A percentile compares a stretch with the other conserved stretches of the same genome.
These are phyloP conservation scores for Fraxinus ornus DNA, from an alignment of 305 asterid species.

Conservation along the genomic window DNA sequence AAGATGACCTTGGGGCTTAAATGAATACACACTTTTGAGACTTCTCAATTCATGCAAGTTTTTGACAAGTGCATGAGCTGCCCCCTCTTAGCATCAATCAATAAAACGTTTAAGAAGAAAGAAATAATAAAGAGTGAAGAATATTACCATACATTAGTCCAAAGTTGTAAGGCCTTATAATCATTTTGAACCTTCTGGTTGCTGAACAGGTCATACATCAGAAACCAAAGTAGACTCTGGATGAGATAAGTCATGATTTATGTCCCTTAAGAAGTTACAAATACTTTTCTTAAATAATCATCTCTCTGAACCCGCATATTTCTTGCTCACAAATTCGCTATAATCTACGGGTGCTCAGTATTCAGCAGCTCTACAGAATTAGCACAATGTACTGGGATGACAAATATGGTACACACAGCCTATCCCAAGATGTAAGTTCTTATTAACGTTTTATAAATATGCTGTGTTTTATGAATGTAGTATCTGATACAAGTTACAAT, in stretches of 20 bases:
- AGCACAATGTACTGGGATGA: background rate
- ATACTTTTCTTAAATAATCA: background rate
- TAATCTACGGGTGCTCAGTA: slow-evolving; percentile 10
- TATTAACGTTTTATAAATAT: background rate
- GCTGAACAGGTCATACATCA: slow-evolving; percentile 83
- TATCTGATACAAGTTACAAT: background rate
- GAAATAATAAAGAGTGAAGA: background rate
- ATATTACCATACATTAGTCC: background rate
- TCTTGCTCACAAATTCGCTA: slow-evolving; percentile 15
- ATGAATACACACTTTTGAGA: background rate
- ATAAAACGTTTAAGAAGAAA: background rate
- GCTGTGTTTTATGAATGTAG: background rate
- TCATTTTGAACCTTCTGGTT: slow-evolving; percentile 20
- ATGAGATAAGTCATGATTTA: slow-evolving; percentile 89
- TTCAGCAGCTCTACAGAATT: background rate
- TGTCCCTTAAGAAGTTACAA: slow-evolving; percentile 65
- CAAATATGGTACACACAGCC: background rate
- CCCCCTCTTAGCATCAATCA: background rate
- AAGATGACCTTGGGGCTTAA: background rate
- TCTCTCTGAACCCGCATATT: background rate
- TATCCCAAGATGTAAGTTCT: background rate
- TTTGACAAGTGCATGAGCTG: background rate
- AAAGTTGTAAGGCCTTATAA: background rate
- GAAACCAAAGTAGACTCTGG: slow-evolving; percentile 89
- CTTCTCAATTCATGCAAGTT: background rate